Percentiles rank a stretch among this genome's conserved stretches.
phyloP scores from a whole-genome alignment of 2,329 filamentous ascomycete genomes.

The Colletotrichum incanum region DNA sequence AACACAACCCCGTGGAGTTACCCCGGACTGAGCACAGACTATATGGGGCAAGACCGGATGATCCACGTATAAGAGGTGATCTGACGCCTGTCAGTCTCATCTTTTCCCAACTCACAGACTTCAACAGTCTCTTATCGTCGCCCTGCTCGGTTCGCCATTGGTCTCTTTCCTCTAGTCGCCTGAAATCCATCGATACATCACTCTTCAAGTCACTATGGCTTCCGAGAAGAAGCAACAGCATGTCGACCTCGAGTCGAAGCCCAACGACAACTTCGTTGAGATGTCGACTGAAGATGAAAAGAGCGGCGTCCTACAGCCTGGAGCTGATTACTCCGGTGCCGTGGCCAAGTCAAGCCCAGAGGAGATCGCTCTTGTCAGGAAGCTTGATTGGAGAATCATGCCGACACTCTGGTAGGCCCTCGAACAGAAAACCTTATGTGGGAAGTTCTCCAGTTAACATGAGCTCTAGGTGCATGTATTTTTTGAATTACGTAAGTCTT shows the following conservation, averaged over 20 bases:
- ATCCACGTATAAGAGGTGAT: constrained; percentile 21
- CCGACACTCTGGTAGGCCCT: constrained; percentile 54
- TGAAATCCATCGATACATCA: background rate
- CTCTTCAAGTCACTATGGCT: constrained; percentile 1
- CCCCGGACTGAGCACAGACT: constrained; percentile 21
- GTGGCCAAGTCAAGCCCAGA: constrained; percentile 51
- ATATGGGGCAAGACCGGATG: constrained; percentile 4
- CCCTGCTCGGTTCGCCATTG: background rate
- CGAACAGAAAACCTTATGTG: fast-evolving
- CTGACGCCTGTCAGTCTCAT: constrained; percentile 11
- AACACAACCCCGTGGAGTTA: constrained; percentile 31
- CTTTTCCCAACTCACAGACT: constrained; percentile 12
- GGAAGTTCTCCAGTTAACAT: background rate
- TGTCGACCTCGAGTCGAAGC: constrained; percentile 47
- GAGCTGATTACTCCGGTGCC: constrained; percentile 54
- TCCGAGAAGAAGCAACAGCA: constrained; percentile 25
- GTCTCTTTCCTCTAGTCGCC: background rate
- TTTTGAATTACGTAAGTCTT: constrained; percentile 54
- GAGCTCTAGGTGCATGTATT: constrained; percentile 52
- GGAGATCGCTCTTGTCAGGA: constrained; percentile 56
- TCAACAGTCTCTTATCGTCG: background rate
- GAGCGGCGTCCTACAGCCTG: constrained; percentile 44
- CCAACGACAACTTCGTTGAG: constrained; percentile 47
- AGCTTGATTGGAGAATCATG: constrained; percentile 56
- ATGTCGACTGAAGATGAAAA: constrained; percentile 46